These are phyloP conservation scores for Isatis lusitanica DNA, from an alignment of 441 rosid species.

Conservation along the genomic window DNA sequence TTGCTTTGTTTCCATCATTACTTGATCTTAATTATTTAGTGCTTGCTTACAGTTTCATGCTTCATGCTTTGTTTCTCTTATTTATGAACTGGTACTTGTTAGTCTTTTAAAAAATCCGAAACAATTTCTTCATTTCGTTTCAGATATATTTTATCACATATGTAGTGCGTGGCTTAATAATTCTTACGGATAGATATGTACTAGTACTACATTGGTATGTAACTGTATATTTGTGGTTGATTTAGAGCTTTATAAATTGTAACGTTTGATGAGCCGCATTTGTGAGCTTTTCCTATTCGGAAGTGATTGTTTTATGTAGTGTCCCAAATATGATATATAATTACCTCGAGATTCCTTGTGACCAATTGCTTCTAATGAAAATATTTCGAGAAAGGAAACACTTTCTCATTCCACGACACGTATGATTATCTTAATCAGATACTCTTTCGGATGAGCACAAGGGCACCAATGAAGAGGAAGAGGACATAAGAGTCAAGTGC, in stretches of 20 bases:
- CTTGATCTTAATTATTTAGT: too few relatives aligned
- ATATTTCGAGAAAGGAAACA: conserved; percentile 20
- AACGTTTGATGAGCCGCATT: background rate
- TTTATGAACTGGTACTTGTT: too few relatives aligned
- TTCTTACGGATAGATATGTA: background rate
- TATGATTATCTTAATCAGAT: conserved; percentile 33
- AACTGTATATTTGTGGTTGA: background rate
- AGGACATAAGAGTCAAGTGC: conserved; percentile 37
- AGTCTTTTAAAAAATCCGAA: too few relatives aligned
- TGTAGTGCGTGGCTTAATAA: background rate
- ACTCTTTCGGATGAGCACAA: conserved; percentile 35
- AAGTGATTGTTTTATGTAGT: background rate
- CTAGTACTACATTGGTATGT: background rate
- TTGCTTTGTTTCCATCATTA: too few relatives aligned
- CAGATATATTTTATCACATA: background rate
- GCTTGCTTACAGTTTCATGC: too few relatives aligned
- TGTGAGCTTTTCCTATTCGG: background rate
- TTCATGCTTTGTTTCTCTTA: too few relatives aligned
- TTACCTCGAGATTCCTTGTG: background rate
- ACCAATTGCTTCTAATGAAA: background rate
- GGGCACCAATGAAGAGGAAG: conserved; percentile 29
- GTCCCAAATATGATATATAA: background rate
- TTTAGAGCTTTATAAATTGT: background rate
- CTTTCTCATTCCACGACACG: conserved; percentile 28
- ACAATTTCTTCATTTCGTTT: too few relatives aligned